Evolutionary conservation across 1,139 yeast species (phyloP), one percentile per base, ranked within the genome.

Genomic region (Suhomyces bokatorum): DNA sequence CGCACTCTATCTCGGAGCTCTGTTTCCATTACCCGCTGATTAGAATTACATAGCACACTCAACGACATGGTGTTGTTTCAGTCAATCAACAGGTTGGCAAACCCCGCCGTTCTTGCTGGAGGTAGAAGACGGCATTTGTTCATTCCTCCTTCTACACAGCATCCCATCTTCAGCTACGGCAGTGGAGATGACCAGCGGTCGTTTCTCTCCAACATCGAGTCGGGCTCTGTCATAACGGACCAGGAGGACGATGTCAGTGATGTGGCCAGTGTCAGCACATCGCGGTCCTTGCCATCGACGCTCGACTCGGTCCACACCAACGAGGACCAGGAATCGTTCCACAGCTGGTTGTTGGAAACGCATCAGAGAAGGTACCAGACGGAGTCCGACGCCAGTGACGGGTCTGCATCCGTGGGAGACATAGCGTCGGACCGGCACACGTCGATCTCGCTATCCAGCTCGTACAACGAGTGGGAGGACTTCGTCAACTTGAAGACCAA

Each of bases 131-230:
- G 78, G 47, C 61, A 75, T 39, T 56, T 75, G 20, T 85, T 80
- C 59, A 77, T 85, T n/a, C 88, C 89, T 1, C 89, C 90, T 0
- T 80, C 87, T 36, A 84, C 87, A 1, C 77, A 80, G 53, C 77
- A 79, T 42, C 90, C 90, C 1, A 64, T 85, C 43, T 85, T 85
- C 52, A 69, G 75, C 35, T 84, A 84, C 58, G 85, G 83, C 32
- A 76, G 70, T 20, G 81, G 78, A 13, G 80, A 73, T 37, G 90
- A 83, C 54, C 86, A 82, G 55, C 64, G 90, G 46, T 83, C 89
- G 22, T 85, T 84, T 56, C 65, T 83, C 17, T 71, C 77, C 9
- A 57, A 66, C 34, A 68, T 66, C 30, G 77, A 72, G 47, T 61
- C 62, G 27, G 69, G 72, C 2, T 73, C 80, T 11, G 75, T 72